Evolutionary conservation across 2,329 filamentous ascomycete species (phyloP).

Genomic region (Ophiognomonia clavigignenti-juglandacearum): DNA sequence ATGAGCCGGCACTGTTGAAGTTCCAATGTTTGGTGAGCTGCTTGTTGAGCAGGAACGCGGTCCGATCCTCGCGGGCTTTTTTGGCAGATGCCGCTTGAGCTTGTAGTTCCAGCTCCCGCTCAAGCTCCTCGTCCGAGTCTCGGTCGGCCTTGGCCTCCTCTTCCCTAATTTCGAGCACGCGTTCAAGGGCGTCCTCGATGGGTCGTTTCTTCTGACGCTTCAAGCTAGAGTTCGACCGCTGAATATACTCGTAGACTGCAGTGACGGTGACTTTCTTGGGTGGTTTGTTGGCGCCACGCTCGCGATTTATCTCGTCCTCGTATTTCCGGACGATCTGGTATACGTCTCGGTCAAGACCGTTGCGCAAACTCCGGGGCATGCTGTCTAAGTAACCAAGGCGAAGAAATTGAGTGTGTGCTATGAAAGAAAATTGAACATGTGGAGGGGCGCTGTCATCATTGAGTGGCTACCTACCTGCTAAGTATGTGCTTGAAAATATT

Average conservation of each 20-base stretch:
- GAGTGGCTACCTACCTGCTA: too few relatives aligned
- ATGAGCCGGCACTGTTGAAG: constrained; percentile 17
- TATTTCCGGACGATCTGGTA: constrained; percentile 77
- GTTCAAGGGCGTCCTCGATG: constrained; percentile 80
- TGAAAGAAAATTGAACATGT: too few relatives aligned
- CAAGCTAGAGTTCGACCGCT: constrained; percentile 80
- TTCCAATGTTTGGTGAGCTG: constrained; percentile 38
- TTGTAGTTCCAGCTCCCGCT: constrained; percentile 26
- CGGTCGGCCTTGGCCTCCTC: constrained; percentile 55
- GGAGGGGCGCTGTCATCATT: too few relatives aligned
- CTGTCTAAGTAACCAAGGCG: too few relatives aligned
- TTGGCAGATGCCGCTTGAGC: constrained; percentile 21
- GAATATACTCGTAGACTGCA: constrained; percentile 72
- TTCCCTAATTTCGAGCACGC: constrained; percentile 69
- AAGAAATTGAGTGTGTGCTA: too few relatives aligned
- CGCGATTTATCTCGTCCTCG: constrained; percentile 48
- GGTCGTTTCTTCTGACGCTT: constrained; percentile 76
- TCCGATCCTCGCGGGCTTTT: constrained; percentile 17
- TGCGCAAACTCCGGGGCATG: constrained; percentile 36
- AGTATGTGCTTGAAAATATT: too few relatives aligned
- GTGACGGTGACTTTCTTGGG: constrained; percentile 46
- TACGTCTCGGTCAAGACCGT: constrained; percentile 64
- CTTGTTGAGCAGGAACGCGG: constrained; percentile 32
- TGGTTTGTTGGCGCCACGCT: constrained; percentile 18
- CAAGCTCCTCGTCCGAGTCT: constrained; percentile 40